A percentile compares a stretch with the other conserved stretches of the same genome.
These are phyloP conservation scores for Pisolithus orientalis DNA, from an alignment of 768 basidiomycete species.

Conservation along the genomic window DNA sequence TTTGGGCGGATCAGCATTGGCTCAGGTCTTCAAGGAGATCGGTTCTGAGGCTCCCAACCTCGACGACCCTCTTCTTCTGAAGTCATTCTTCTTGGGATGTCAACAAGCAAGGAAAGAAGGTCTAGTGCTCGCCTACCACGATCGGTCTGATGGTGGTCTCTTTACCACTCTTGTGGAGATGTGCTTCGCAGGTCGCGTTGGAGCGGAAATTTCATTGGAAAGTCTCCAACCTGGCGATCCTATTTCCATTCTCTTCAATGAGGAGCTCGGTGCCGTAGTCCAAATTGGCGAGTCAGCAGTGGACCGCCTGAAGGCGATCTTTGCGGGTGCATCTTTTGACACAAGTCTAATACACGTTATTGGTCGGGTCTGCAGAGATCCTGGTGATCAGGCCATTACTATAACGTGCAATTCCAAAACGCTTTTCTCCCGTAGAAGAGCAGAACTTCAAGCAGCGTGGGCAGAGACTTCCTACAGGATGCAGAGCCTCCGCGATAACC, in stretches of 20 bases:
- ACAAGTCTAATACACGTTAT: constrained; percentile 69
- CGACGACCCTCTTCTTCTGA: constrained; percentile 66
- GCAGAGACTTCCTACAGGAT: constrained; percentile 92
- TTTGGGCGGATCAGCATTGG: constrained; percentile 90
- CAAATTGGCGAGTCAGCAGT: constrained; percentile 69
- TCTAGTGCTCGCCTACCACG: constrained; percentile 89
- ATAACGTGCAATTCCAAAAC: constrained; percentile 44
- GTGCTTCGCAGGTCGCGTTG: constrained; percentile 85
- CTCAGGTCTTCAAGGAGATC: constrained; percentile 92
- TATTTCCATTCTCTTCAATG: constrained; percentile 81
- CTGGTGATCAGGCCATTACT: constrained; percentile 54
- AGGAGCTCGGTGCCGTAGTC: constrained; percentile 91
- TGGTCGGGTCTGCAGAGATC: constrained; percentile 54
- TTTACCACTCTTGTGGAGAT: constrained; percentile 91
- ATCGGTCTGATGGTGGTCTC: constrained; percentile 94
- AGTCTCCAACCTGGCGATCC: constrained; percentile 46
- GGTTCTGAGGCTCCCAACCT: constrained; percentile 85
- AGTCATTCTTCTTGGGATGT: constrained; percentile 78
- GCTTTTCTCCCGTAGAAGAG: constrained; percentile 64
- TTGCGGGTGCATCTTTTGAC: constrained; percentile 72
- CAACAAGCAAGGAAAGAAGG: constrained; percentile 59
- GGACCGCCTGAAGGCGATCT: constrained; percentile 47
- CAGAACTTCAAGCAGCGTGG: constrained; percentile 78
- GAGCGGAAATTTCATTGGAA: constrained; percentile 71
- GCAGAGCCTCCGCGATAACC: constrained; percentile 85